Base-by-base conservation (phyloP, 208 protist genomes). In the Kentomonas sorsogonicus region DNA sequence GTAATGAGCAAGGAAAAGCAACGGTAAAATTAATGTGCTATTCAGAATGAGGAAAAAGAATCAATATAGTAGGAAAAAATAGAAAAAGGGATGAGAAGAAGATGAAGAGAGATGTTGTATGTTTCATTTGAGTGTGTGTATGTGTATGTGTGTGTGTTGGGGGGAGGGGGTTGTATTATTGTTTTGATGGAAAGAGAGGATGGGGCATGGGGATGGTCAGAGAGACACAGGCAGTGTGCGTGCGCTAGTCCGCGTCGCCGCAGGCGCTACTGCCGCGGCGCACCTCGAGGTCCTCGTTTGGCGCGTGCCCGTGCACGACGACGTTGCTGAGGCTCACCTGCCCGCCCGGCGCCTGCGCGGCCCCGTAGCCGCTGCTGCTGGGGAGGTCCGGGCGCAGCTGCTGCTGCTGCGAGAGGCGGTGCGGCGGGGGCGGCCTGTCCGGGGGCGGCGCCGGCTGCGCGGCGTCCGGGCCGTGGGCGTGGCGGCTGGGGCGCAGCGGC, bases 141-240 rank as follows among this genome's bases (percentile, higher is more conserved):
- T 53, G 26, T 53, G 23, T 53, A 27, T 53, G 46, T 52, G 23
- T 52, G 46, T 36, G 20, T 6, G 3, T 52, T 6, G n/a, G 10
- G 3, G 25, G 6, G 16, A 31, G 1, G 25, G n/a, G n/a, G n/a
- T n/a, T n/a, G n/a, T n/a, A n/a, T n/a, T n/a, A n/a, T n/a, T n/a
- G n/a, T n/a, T n/a, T n/a, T n/a, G n/a, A 1, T 10, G 11, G 22
- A 33, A 29, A 25, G 11, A 16, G 13, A 52, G 46, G 16, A 29
- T n/a, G n/a, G n/a, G n/a, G n/a, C n/a, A n/a, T n/a, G n/a, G n/a
- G n/a, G n/a, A n/a, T n/a, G n/a, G n/a, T n/a, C n/a, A n/a, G n/a
- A n/a, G n/a, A n/a, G n/a, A n/a, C n/a, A n/a, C n/a, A n/a, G n/a
- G n/a, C n/a, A n/a, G n/a, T n/a, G n/a, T n/a, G n/a, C n/a, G n/a